These are phyloP conservation scores for Yamadazyma siamensis DNA, from an alignment of 1,139 yeast genomes.

Conservation along the genomic window DNA sequence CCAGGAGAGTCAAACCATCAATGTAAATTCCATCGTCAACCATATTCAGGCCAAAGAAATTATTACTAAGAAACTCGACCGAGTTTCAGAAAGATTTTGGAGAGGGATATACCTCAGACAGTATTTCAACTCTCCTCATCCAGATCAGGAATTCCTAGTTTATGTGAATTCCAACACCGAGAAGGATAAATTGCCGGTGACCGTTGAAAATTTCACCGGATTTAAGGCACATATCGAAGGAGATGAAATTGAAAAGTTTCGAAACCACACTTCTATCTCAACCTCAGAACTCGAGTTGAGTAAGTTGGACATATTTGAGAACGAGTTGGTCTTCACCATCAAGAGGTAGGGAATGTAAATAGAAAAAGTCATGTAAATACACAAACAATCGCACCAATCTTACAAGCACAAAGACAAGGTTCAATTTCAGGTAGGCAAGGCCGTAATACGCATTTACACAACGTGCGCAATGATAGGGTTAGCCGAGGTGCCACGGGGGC, in stretches of 20 bases:
- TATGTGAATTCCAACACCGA: slow-evolving; percentile 19
- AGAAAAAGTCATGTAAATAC: too few species aligned
- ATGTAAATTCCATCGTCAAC: slow-evolving; percentile 8
- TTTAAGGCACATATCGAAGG: slow-evolving; percentile 5
- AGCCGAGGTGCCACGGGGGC: too few species aligned
- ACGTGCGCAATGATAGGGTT: too few species aligned
- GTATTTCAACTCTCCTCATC: slow-evolving; percentile 15
- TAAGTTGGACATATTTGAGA: slow-evolving; percentile 10
- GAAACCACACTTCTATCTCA: too few species aligned
- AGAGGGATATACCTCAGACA: slow-evolving; percentile 33
- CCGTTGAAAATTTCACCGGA: slow-evolving; percentile 12
- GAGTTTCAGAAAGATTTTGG: slow-evolving; percentile 34
- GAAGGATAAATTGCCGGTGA: slow-evolving; percentile 17
- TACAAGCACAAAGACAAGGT: too few species aligned
- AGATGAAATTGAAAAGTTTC: slow-evolving; percentile 1
- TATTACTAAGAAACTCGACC: slow-evolving; percentile 23
- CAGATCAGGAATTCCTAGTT: slow-evolving; percentile 20
- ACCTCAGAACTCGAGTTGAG: slow-evolving; percentile 1
- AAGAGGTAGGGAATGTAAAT: background rate
- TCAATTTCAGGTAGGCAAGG: too few species aligned
- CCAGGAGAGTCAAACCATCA: background rate
- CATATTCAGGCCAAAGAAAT: slow-evolving; percentile 33
- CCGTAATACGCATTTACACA: too few species aligned
- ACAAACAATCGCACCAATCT: too few species aligned
- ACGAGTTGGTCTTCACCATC: slow-evolving; percentile 5